Evolutionary conservation across 2,329 filamentous ascomycete genomes (phyloP).

Genomic region (Tolypocladium sp.): DNA sequence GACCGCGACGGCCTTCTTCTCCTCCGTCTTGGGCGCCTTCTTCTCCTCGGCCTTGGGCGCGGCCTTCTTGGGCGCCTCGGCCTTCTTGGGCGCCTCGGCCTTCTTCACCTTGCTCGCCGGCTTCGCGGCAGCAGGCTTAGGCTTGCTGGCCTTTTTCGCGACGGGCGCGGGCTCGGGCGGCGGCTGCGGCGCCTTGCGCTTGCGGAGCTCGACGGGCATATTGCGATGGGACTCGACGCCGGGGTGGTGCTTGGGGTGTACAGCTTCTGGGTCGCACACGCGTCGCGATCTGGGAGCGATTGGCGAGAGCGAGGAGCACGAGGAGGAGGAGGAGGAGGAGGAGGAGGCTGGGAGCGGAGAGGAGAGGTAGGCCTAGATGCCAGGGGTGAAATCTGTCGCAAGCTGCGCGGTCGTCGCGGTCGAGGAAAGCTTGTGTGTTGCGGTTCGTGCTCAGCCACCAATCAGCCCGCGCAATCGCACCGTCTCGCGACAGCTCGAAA

Average conservation of each 20-base stretch:
- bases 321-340: neutral
- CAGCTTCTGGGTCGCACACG: neutral
- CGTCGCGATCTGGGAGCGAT: neutral
- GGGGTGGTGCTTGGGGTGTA: neutral
- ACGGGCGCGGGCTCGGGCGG: constrained; percentile 34
- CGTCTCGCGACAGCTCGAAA: neutral
- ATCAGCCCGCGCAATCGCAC: neutral
- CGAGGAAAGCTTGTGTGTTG: neutral
- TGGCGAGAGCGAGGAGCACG: neutral
- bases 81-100: constrained; percentile 13
- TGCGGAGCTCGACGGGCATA: constrained; percentile 54
- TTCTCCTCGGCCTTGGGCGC: constrained; percentile 13
- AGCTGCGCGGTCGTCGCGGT: neutral
- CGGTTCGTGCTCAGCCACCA: neutral
- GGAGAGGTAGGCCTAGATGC: neutral
- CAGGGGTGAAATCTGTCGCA: no score
- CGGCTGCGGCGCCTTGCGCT: constrained; percentile 48
- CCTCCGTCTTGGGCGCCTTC: constrained; percentile 13
- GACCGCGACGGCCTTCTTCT: constrained; percentile 19
- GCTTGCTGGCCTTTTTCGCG: constrained; percentile 29
- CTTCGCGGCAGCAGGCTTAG: constrained; percentile 28
- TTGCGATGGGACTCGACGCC: constrained; percentile 16
- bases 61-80: constrained; percentile 11
- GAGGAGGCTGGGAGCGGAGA: neutral
- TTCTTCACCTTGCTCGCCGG: constrained; percentile 22